Evolutionary conservation across 139 green algal genomes (phyloP).

Genomic region (Zygnema cylindricum): DNA sequence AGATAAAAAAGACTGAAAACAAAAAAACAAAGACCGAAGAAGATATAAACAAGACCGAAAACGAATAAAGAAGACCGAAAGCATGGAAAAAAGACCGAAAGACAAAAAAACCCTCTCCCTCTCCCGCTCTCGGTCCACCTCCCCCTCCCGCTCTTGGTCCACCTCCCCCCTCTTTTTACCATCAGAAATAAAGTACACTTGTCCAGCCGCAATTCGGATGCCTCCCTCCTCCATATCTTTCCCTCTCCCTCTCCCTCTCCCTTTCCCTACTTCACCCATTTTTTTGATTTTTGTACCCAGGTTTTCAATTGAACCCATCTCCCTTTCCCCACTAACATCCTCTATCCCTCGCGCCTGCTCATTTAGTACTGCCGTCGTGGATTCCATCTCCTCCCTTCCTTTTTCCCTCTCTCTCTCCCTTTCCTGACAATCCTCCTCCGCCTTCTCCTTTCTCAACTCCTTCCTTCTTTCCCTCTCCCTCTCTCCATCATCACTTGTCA

Average conservation of each 20-base stretch:
- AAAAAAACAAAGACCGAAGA: background rate
- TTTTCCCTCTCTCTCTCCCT: background rate
- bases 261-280: too few species aligned
- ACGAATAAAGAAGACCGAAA: background rate
- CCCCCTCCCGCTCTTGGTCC: too few species aligned
- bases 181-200: conserved; percentile 45
- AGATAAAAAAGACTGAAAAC: too few species aligned
- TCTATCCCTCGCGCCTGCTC: background rate
- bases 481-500: too few species aligned
- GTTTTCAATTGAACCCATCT: background rate
- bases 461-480: background rate
- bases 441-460: background rate
- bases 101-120: too few species aligned
- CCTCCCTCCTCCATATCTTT: conserved; percentile 7
- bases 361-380: background rate
- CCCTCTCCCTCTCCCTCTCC: conserved; percentile 18
- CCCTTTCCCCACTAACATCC: background rate
- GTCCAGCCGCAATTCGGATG: conserved; percentile 10
- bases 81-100: too few species aligned
- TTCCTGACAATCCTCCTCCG: too few species aligned
- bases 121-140: too few species aligned
- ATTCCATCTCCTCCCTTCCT: background rate
- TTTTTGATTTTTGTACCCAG: too few species aligned
- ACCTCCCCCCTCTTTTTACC: conserved; percentile 12
- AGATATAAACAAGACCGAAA: background rate